phyloP scores from a whole-genome alignment of 225 moss, liverwort and hornwort genomes.

The Marchantia paleacea region DNA sequence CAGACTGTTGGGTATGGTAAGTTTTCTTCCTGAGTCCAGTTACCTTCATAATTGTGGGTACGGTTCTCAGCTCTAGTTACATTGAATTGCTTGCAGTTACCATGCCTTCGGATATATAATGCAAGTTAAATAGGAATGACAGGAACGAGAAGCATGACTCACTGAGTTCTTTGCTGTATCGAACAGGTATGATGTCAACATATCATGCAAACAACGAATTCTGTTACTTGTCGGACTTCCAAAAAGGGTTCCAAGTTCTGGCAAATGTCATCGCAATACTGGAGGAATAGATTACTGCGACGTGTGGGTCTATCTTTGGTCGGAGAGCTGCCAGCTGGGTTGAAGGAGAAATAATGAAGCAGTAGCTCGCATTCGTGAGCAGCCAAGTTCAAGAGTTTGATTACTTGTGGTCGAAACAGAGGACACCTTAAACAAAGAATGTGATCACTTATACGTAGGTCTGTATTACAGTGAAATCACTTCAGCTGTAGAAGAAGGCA shows the following conservation, averaged over 20 bases:
- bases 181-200: conserved; percentile 62
- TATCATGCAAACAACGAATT: conserved; percentile 72
- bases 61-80: neutral
- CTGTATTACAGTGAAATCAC: too few relatives aligned
- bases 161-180: neutral
- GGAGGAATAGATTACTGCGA: conserved; percentile 14
- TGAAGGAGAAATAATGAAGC: too few relatives aligned
- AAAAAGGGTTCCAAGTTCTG: conserved; percentile 61
- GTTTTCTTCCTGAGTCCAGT: neutral
- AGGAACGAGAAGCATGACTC: neutral
- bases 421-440: too few relatives aligned
- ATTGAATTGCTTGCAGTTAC: neutral
- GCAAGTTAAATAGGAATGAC: neutral
- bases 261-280: conserved; percentile 34
- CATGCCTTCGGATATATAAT: neutral
- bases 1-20: conserved; percentile 73
- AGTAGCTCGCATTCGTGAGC: too few relatives aligned
- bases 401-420: too few relatives aligned
- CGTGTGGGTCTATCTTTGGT: too few relatives aligned
- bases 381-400: too few relatives aligned
- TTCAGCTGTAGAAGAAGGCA: too few relatives aligned
- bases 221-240: conserved; percentile 60
- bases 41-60: neutral
- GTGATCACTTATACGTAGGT: too few relatives aligned
- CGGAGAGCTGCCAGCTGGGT: too few relatives aligned